Base-by-base conservation (phyloP, 352 stramenopile genomes). In the Blastocystis sp. region DNA sequence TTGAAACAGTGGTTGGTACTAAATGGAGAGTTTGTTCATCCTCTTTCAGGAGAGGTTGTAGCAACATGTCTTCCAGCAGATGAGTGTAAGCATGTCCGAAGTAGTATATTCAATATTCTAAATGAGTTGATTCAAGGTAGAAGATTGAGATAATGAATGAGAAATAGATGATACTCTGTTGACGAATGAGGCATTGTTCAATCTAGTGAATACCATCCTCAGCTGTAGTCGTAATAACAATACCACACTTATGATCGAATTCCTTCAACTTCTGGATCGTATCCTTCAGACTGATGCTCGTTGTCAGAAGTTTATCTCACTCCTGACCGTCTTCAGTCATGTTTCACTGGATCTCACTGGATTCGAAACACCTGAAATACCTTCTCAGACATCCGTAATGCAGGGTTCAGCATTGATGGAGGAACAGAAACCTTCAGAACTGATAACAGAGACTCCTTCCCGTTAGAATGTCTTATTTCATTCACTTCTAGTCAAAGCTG, bases 401-500 rank as follows among this genome's bases (percentile, higher is more conserved):
- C 16, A 69, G 59, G 59, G 14, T 3, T 21, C 59, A 39, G 11
- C n/a, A 39, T 4, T 43, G 24, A 7, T 24, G 24, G 24, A 69
- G 24, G 24, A 24, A 29, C 27, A 43, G 59, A 29, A 32, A 27
- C 69, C 21, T 32, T 24, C 42, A 19, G 43, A 43, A 24, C 1
- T 29, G 2, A 35, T 51, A 35, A 29, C 27, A 35, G 71, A 83
- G 71, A 39, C 57, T n/a, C 71, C 27, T 21, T 39, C 57, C 16
- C 24, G 71, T 83, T 42, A n/a, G 43, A 35, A 42, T 14, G 6
- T 21, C 5, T n/a, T 19, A 5, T 19, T 65, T 24, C 51, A 5
- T 9, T 66, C 24, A 59, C 29, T 35, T 74, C 46, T 87, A 87
- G 77, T 87, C 21, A 87, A 77, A n/a, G 65, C 52, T 11, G 77